phyloP scores from a whole-genome alignment of 306 rosid genomes.

The Prosopis cineraria region DNA sequence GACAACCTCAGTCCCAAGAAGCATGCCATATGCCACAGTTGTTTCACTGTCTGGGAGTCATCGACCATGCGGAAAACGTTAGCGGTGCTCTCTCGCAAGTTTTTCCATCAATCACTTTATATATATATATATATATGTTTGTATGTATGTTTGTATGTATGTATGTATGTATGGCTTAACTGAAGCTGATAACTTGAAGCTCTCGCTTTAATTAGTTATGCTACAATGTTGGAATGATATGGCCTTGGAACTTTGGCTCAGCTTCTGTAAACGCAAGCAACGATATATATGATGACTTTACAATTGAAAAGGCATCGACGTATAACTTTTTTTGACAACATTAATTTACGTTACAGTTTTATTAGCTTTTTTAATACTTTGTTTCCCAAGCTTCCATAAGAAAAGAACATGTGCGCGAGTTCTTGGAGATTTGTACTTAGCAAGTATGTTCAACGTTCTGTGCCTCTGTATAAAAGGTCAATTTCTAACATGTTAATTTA shows the following conservation, averaged over 20 bases:
- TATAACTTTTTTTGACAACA: slow-evolving; percentile 35
- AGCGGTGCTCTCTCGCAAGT: neutral
- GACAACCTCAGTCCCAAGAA: neutral
- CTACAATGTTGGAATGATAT: too few relatives aligned
- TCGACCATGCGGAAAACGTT: neutral
- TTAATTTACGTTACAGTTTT: slow-evolving; percentile 4
- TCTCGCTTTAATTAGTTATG: neutral
- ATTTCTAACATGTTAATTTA: too few relatives aligned
- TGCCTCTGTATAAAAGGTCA: too few relatives aligned
- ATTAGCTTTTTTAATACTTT: slow-evolving; percentile 6
- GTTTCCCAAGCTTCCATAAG: slow-evolving; percentile 6
- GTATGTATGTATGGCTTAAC: too few relatives aligned
- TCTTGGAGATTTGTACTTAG: too few relatives aligned
- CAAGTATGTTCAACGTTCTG: too few relatives aligned
- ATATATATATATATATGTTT: too few relatives aligned
- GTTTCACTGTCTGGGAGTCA: slow-evolving; percentile 8
- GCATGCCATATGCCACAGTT: neutral
- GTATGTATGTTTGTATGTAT: too few relatives aligned
- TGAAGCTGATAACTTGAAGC: neutral
- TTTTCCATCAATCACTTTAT: too few relatives aligned
- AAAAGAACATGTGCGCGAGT: slow-evolving; percentile 26
- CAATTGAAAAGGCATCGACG: neutral
- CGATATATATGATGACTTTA: neutral
- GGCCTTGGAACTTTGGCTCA: too few relatives aligned
- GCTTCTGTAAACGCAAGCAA: neutral